Base-by-base conservation (phyloP, 169 alveolate species). In the Cystoisospora suis region DNA sequence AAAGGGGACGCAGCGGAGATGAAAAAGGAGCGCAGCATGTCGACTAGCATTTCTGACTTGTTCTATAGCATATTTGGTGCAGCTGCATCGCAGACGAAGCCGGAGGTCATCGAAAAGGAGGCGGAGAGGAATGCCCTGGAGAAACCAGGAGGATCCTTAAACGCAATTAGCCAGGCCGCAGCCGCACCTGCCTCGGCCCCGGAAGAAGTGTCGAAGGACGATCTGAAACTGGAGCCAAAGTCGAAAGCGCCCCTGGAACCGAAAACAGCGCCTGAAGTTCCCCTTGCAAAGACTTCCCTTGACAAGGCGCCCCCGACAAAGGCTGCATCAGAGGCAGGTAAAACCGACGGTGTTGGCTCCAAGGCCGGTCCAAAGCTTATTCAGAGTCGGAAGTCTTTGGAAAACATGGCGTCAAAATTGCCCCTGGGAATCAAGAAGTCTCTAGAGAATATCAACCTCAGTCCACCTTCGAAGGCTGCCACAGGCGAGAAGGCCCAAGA, bases 11-110 rank as follows among this genome's bases (percentile, higher is more conserved):
- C 23, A 36, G 29, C 75, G 36, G 75, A 5, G 75, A 15, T 9
- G 29, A 9, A 29, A 6, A 36, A 4, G 7, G 75, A 65, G 36
- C 40, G n/a, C 23, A 65, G 44, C 2, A 23, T n/a, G 77, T 65
- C 77, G 2, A 1, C 36, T 27, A 44, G 40, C 40, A 9, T 65
- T 9, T 36, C 77, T 6, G 77, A 44, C 5, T 65, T 65, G 5
- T 65, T 65, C 77, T 65, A 65, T 27, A 65, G n/a, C 44, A 23
- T 65, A 7, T 65, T 65, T n/a, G 77, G 77, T 32, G 77, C 77
- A 1, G 45, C 77, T 1, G 40, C 77, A 6, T 1, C 77, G 44
- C 23, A 65, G 42, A 23, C 40, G 77, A 65, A 12, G 42, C 45
- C 42, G 45, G 77, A 58, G 29, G 72, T 9, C 15, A 36, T 58